These are phyloP conservation scores for Thuja plicata DNA, from an alignment of 83 land plant genomes.

Conservation along the genomic window DNA sequence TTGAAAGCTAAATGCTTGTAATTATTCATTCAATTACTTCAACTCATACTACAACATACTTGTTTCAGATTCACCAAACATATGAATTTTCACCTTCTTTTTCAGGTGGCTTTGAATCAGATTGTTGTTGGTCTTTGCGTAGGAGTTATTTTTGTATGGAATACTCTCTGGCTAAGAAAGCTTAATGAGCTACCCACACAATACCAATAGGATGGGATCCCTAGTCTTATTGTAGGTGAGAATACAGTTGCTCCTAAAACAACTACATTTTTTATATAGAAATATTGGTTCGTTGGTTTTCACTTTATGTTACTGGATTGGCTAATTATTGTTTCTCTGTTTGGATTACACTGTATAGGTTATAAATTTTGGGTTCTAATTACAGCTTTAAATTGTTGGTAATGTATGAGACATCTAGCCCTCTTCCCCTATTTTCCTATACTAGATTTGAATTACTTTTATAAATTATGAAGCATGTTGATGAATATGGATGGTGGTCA, in stretches of 20 bases:
- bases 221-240: conserved; percentile 69
- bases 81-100: neutral
- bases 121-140: conserved; percentile 78
- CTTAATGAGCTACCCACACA: conserved; percentile 65
- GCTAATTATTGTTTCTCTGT: too few relatives aligned
- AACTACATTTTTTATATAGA: neutral
- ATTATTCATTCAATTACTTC: too few relatives aligned
- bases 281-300: neutral
- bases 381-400: conserved; percentile 76
- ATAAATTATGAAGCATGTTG: too few relatives aligned
- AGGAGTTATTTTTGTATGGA: conserved; percentile 87
- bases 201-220: conserved; percentile 71
- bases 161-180: conserved; percentile 78
- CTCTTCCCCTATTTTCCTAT: too few relatives aligned
- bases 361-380: conserved; percentile 91
- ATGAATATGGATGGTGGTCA: too few relatives aligned
- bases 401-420: neutral
- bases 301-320: too few relatives aligned
- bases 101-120: conserved; percentile 80
- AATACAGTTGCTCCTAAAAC: neutral
- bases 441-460: too few relatives aligned
- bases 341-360: conserved; percentile 38
- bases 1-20: too few relatives aligned
- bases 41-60: too few relatives aligned
- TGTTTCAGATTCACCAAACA: too few relatives aligned